These are phyloP conservation scores for Penicillium sp. DNA, from an alignment of 2,329 filamentous ascomycete species.

Conservation along the genomic window DNA sequence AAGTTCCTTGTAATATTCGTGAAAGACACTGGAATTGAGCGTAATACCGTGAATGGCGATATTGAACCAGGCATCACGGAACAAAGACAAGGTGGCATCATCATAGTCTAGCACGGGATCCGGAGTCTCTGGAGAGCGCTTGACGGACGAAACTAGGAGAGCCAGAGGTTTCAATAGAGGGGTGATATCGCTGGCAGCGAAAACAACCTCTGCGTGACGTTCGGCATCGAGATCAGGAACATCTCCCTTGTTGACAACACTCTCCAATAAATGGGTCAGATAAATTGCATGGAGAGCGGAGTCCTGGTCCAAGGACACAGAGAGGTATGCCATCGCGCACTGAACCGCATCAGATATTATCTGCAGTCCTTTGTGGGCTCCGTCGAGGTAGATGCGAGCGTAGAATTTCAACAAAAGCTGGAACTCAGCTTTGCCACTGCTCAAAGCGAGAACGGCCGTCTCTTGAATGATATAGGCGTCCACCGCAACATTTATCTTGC, in stretches of 20 bases:
- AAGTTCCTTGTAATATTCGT: conserved; percentile 73
- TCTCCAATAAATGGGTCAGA: conserved; percentile 77
- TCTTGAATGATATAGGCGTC: conserved; percentile 85
- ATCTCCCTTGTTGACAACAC: conserved; percentile 88
- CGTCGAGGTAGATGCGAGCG: conserved; percentile 70
- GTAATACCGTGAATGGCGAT: conserved; percentile 92
- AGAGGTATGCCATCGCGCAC: conserved; percentile 77
- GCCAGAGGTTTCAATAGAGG: conserved; percentile 87
- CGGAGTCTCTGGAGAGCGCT: conserved; percentile 23
- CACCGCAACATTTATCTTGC: conserved; percentile 75
- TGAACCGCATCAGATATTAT: conserved; percentile 72
- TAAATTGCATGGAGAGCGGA: conserved; percentile 82
- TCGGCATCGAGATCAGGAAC: conserved; percentile 71
- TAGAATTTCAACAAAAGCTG: conserved; percentile 83
- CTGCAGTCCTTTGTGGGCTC: conserved; percentile 67
- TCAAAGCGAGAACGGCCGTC: conserved; percentile 73
- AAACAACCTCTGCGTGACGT: conserved; percentile 74
- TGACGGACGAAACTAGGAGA: conserved; percentile 66
- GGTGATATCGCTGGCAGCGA: conserved; percentile 82
- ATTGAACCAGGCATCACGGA: conserved; percentile 97
- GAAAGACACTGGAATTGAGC: conserved; percentile 69
- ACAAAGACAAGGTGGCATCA: conserved; percentile 70
- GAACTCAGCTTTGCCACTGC: conserved; percentile 78
- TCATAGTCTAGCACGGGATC: conserved; percentile 46
- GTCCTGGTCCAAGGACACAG: conserved; percentile 63